Conservation (phyloP, 495 filamentous ascomycete species). For the Podospora tetraspora region DNA sequence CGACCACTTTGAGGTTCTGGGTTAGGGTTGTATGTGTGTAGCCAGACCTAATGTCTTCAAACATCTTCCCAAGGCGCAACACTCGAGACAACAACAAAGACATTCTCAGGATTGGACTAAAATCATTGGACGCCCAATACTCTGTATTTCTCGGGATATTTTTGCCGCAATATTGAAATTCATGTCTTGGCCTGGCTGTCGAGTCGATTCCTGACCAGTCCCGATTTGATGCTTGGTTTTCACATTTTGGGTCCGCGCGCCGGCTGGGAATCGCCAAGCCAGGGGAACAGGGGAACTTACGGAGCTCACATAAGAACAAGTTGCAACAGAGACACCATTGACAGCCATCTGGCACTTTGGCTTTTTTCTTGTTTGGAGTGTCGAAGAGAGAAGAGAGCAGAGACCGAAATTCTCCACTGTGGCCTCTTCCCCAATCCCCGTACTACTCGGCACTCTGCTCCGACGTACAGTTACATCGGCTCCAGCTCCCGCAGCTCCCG, state of each 20-base stretch:
- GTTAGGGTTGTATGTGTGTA: background rate
- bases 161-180: background rate
- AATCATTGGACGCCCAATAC: background rate
- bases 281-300: background rate
- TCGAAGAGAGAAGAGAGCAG: background rate
- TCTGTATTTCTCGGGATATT: background rate
- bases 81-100: background rate
- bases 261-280: background rate
- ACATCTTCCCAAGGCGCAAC: background rate
- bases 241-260: background rate
- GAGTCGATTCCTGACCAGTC: background rate
- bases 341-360: background rate
- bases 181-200: background rate
- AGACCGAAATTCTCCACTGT: background rate
- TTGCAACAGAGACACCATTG: background rate
- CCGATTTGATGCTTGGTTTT: background rate
- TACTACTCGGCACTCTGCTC: background rate
- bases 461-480: background rate
- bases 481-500: background rate
- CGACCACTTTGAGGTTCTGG: background rate
- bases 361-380: background rate
- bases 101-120: background rate
- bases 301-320: background rate
- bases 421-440: background rate
- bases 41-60: background rate